Base-by-base conservation (phyloP, 148 eudicot species). In the Spergularia marina region DNA sequence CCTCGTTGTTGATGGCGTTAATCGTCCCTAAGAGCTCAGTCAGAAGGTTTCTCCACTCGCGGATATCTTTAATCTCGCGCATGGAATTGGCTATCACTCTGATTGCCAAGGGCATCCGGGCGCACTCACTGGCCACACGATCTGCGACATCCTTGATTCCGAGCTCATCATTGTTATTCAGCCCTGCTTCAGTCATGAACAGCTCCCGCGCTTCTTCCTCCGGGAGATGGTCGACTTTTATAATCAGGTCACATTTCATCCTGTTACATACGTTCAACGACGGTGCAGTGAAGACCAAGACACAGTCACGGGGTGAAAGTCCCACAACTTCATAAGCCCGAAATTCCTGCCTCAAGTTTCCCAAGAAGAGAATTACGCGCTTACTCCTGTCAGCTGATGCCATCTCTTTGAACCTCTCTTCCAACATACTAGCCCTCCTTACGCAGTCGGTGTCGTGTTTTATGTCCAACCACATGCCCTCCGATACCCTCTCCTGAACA, bases 71-170 rank as follows among this genome's bases (percentile, higher is more conserved):
- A 4, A 65, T 75, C 34, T 58, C 40, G 4, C 40, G 55, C 78
- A 76, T 76, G 49, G 78, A 66, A 10, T 61, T 60, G 8, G 72
- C 78, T 55, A 76, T 76, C 2, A 76, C 15, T n/a, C 47, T 55
- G 39, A 76, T 66, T 6, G 72, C 78, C 44, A 76, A 56, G 11
- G 78, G 78, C 78, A 76, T 76, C 7, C 65, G 8, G 4, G 72
- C 78, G 40, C 78, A 76, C 65, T 76, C 51, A 11, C 40, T 23
- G 3, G 65, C 72, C 34, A 76, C 70, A 34, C 39, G 12, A 14
- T 39, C 17, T 18, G 71, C 77, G 6, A 65, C 53, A 7, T 7
- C 2, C 21, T 54, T 12, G 36, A 67, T 76, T 20, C 51, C 59
- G 2, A 6, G 47, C 51, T 39, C 49, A 30, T 30, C 3, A 30